Base-by-base conservation (phyloP, 2,329 filamentous ascomycete genomes). In the Cladophialophora psammophila region DNA sequence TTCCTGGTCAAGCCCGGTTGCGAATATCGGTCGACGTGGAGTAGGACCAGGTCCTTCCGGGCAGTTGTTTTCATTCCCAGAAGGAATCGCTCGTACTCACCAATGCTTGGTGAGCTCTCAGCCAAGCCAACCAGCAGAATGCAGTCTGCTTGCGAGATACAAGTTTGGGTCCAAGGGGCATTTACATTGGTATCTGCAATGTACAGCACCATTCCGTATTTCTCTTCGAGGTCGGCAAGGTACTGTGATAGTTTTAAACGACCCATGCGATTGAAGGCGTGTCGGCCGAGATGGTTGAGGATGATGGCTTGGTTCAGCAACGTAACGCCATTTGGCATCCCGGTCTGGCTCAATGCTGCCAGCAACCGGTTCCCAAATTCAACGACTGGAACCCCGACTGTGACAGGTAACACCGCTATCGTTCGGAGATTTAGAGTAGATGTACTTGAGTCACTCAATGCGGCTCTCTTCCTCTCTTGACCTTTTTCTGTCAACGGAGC, bases 41-140 rank as follows among this genome's bases (percentile, higher is more conserved):
- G 81, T 31, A 99, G 81, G 0, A 99, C 93, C 2, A 99, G 83
- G 69, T 96, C 92, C 77, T 98, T 99, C 59, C 94, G 87, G 0
- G 95, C 94, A 0, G 95, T 99, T 0, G 94, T 97, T 78, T 99
- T 98, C 84, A 96, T 97, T 0, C 95, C 96, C 15, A 99, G 85
- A 75, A 99, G 87, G 77, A 99, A 97, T 2, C 95, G 88, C 78
- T 99, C 95, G 73, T 98, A 99, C 77, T 99, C 96, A 50, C 95
- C 95, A 71, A 98, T 95, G 53, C 87, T 90, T 0, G 95, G 91
- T 2, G 94, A 96, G 0, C 91, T 90, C 76, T 98, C 95, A 0
- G 94, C 95, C 13, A 98, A 81, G 0, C 93, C 95, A 34, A 99
- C 93, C 8, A 99, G 84, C 7, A 99, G 84, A 70, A 99, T 97